Evolutionary conservation across 2,329 filamentous ascomycete species (phyloP).

Genomic region (Eutypella sp.): DNA sequence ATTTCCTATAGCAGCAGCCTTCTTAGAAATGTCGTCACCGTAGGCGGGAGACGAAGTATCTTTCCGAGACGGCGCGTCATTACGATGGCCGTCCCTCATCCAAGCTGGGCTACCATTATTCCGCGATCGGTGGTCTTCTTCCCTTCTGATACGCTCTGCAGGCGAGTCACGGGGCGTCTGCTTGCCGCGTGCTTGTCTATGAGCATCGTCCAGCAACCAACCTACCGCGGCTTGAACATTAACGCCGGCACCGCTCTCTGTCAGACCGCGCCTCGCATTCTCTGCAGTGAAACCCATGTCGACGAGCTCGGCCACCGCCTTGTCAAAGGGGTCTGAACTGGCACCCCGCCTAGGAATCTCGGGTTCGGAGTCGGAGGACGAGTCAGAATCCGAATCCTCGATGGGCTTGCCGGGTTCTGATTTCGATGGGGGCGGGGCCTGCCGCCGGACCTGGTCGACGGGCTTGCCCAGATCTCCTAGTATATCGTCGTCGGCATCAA

Average conservation of each 20-base stretch:
- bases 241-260: conserved; percentile 70
- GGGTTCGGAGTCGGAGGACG: conserved; percentile 43
- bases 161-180: conserved; percentile 47
- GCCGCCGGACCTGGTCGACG: conserved; percentile 56
- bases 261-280: conserved; percentile 74
- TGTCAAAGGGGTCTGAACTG: conserved; percentile 62
- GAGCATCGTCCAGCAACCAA: conserved; percentile 86
- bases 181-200: conserved; percentile 75
- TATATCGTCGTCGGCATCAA: conserved; percentile 59
- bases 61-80: conserved; percentile 41
- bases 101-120: conserved; percentile 50
- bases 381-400: conserved; percentile 44
- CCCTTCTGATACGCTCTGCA: conserved; percentile 35
- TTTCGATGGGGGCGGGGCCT: conserved; percentile 35
- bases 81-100: conserved; percentile 50
- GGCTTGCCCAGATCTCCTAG: conserved; percentile 60
- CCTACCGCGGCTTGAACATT: conserved; percentile 85
- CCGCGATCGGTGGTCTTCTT: conserved; percentile 28
- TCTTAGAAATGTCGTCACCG: conserved; percentile 71
- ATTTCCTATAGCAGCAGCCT: conserved; percentile 75
- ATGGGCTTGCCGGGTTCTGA: conserved; percentile 53
- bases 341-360: conserved; percentile 13
- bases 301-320: conserved; percentile 79
- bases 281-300: conserved; percentile 92
- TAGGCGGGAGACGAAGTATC: conserved; percentile 52